Evolutionary conservation across 148 eudicot species (phyloP), one percentile per base, ranked within the genome.

Genomic region (Cornus suecica): DNA sequence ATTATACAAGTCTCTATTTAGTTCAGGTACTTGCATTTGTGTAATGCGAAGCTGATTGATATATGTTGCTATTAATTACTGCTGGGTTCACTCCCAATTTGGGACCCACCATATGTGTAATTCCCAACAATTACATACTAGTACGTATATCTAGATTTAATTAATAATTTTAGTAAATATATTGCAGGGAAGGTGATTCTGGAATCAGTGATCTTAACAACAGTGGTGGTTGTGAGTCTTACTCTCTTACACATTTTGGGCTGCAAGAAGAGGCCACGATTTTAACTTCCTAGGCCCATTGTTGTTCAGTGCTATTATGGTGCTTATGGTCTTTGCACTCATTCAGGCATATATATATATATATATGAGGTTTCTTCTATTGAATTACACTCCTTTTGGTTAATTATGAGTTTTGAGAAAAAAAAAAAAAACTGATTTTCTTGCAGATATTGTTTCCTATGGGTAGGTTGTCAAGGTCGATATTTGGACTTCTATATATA

Each of bases 161-260:
- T n/a, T n/a, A n/a, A n/a, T n/a, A n/a, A n/a, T n/a, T n/a, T n/a
- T n/a, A n/a, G n/a, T n/a, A n/a, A n/a, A n/a, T n/a, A n/a, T n/a
- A 26, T 26, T 13, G 68, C 87, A 87, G 90, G 87, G 71, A 85
- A 85, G 79, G 77, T 85, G 11, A 87, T 87, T 11, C 69, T 87
- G 85, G 86, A 87, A 82, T 66, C 88, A 2, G 84, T 75, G 27
- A 85, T 87, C 34, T 67, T 87, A 76, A 87, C 90, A 8, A 67
- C 85, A 24, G 86, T 79, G 0, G 86, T 87, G 29, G 88, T 87
- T 20, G 67, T 87, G 34, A 77, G 86, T 34, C 81, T 87, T 34
- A 84, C 90, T 25, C 68, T 80, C 9, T 84, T 84, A 84, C 84
- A 87, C 90, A 70, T 87, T 82, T 72, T 87, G 90, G 90, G 90